Base-by-base conservation (phyloP, 331 rosid species). In the Quercus tomentella region DNA sequence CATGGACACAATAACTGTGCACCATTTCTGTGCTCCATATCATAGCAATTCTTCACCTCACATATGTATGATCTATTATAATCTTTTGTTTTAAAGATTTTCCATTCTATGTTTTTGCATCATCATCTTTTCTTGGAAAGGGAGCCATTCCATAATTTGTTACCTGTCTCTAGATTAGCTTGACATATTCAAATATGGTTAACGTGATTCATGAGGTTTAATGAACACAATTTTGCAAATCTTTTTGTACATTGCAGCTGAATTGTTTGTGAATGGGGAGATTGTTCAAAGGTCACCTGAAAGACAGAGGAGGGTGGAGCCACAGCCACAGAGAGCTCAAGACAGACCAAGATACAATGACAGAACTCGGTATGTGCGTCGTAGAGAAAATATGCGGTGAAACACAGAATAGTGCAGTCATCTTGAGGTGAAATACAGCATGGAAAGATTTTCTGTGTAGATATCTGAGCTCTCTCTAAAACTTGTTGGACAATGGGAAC, bases 231-330 rank as follows among this genome's bases (percentile, higher is more conserved):
- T 2, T 17, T 30, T 26, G 37, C 25, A 65, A 18, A 37, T 17
- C 3, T 23, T 54, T 62, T 35, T 74, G 28, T 35, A 8, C 65
- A 69, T 7, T 83, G 90, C 97, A 96, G 99, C 94, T 74, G 98
- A 96, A 75, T 75, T 96, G 85, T 85, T 74, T 33, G 99, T 96
- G 81, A 91, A 96, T 22, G 98, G 99, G 49, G 96, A 96, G 85
- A 93, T 96, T 4, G 97, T 96, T 56, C 99, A 93, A 82, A 90
- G 99, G 54, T 60, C 98, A 3, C 98, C 97, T 1, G 98, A 95
- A 56, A 91, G 99, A 72, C 98, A 95, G 87, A 93, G 92, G 84
- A 90, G 99, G 88, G 98, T 95, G 82, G 98, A 95, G 82, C 96
- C 97, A 1, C 98, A 90, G 86, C 97, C 91, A 2, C 93, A 92